These are phyloP conservation scores for Chlamydomonas sp. DNA, from an alignment of 139 green algal genomes.

Conservation along the genomic window DNA sequence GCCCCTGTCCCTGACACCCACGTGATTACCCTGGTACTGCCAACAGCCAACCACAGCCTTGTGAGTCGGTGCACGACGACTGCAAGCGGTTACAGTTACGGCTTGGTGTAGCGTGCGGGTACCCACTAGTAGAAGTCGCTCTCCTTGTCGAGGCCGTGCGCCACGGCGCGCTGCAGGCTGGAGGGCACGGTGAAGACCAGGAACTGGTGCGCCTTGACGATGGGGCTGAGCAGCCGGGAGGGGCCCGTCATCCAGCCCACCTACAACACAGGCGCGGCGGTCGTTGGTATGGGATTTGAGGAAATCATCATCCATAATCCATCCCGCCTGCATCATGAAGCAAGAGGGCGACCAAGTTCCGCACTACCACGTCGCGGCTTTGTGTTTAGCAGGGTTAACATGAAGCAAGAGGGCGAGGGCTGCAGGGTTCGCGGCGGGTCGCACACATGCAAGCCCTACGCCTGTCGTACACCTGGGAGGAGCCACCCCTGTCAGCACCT, in stretches of 20 bases:
- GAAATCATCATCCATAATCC: not conserved
- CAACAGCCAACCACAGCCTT: no score
- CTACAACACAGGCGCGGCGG: slow-evolving; percentile 39
- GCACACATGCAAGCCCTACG: no score
- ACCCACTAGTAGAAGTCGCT: slow-evolving; percentile 71
- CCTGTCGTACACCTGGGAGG: no score
- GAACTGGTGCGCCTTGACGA: slow-evolving; percentile 88
- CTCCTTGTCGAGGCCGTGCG: slow-evolving; percentile 75
- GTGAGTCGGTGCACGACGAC: no score
- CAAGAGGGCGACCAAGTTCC: no score
- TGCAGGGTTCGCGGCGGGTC: no score
- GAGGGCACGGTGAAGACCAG: slow-evolving; percentile 83
- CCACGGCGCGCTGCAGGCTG: slow-evolving; percentile 77
- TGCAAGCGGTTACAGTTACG: not conserved
- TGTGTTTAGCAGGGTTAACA: no score
- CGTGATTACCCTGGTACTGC: no score
- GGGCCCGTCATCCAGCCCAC: slow-evolving; percentile 84
- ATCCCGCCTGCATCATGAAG: no score
- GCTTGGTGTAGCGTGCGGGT: not conserved
- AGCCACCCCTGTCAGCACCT: not conserved
- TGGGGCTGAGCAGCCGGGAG: slow-evolving; percentile 63
- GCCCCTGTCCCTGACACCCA: no score
- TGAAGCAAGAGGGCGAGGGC: no score
- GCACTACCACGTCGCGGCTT: no score
- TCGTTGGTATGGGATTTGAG: not conserved